phyloP scores from a whole-genome alignment of 2,329 filamentous ascomycete genomes.

The Rhynchosporium secalis region DNA sequence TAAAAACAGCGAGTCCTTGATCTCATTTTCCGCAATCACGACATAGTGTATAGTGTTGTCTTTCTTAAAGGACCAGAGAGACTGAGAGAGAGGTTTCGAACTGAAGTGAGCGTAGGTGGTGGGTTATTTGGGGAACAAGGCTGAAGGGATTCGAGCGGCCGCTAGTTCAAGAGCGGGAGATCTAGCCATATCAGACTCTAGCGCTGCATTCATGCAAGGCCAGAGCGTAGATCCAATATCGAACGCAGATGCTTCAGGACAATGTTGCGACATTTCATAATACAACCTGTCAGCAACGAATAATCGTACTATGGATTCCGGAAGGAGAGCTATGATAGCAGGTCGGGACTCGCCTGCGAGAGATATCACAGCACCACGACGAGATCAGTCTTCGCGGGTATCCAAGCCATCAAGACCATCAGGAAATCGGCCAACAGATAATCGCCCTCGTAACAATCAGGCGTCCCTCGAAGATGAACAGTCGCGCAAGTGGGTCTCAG shows the following conservation, averaged over 20 bases:
- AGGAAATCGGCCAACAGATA: slow-evolving; percentile 34
- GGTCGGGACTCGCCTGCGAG: slow-evolving; percentile 44
- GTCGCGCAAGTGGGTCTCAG: slow-evolving; percentile 80
- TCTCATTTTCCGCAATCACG: no score
- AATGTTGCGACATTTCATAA: background rate
- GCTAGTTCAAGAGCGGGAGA: background rate
- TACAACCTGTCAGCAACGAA: background rate
- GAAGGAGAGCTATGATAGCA: slow-evolving; percentile 36
- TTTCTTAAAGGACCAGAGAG: no score
- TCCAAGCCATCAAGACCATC: slow-evolving; percentile 48
- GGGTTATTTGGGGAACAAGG: background rate
- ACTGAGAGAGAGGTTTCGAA: background rate
- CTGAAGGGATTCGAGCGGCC: slow-evolving; percentile 1
- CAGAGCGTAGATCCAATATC: background rate
- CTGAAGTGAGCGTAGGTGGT: background rate
- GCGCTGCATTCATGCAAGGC: background rate
- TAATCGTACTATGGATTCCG: slow-evolving; percentile 35
- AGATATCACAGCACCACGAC: slow-evolving; percentile 56
- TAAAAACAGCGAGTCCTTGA: background rate
- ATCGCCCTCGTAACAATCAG: slow-evolving; percentile 35
- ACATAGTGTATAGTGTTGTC: no score
- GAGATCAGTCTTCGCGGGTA: slow-evolving; percentile 56
- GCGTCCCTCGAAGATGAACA: slow-evolving; percentile 63
- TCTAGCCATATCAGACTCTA: background rate
- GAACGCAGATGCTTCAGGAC: background rate